Evolutionary conservation across 805 yeast genomes (phyloP).

Genomic region (Ogataea degrootiae): DNA sequence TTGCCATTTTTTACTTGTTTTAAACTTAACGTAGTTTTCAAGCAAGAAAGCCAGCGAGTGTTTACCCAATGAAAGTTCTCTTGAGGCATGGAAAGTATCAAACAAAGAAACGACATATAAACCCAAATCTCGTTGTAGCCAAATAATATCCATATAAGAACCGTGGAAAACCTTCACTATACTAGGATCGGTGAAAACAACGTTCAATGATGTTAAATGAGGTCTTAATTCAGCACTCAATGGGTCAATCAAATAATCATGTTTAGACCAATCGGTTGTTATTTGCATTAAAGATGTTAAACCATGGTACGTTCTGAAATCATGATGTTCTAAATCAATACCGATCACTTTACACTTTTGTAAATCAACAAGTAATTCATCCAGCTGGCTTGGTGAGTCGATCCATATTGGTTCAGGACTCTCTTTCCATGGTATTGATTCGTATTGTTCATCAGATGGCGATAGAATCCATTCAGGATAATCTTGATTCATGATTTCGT

Average conservation of each 20-base stretch:
- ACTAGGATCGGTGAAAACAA: slow-evolving; percentile 72
- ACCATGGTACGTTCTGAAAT: slow-evolving; percentile 84
- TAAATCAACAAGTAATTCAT: slow-evolving; percentile 51
- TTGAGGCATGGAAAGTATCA: slow-evolving; percentile 90
- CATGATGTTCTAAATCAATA: slow-evolving; percentile 95
- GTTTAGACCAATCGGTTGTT: slow-evolving; percentile 46
- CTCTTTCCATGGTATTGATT: slow-evolving; percentile 57
- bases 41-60: slow-evolving; percentile 80
- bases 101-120: slow-evolving; percentile 82
- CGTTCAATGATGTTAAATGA: slow-evolving; percentile 61
- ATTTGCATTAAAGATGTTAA: slow-evolving; percentile 91
- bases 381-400: slow-evolving; percentile 49
- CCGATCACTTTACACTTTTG: slow-evolving; percentile 61
- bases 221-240: slow-evolving; percentile 59
- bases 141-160: slow-evolving; percentile 91
- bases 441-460: slow-evolving; percentile 37
- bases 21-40: slow-evolving; percentile 75
- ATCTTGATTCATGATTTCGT: slow-evolving; percentile 64
- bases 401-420: slow-evolving; percentile 64
- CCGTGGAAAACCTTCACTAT: slow-evolving; percentile 92
- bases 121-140: slow-evolving; percentile 96
- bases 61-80: slow-evolving; percentile 70
- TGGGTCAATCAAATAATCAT: slow-evolving; percentile 85
- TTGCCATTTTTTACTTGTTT: slow-evolving; percentile 91
- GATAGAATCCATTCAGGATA: slow-evolving; percentile 59